phyloP scores from a whole-genome alignment of 108 stramenopile genomes.

The Nitzschia putrida region DNA sequence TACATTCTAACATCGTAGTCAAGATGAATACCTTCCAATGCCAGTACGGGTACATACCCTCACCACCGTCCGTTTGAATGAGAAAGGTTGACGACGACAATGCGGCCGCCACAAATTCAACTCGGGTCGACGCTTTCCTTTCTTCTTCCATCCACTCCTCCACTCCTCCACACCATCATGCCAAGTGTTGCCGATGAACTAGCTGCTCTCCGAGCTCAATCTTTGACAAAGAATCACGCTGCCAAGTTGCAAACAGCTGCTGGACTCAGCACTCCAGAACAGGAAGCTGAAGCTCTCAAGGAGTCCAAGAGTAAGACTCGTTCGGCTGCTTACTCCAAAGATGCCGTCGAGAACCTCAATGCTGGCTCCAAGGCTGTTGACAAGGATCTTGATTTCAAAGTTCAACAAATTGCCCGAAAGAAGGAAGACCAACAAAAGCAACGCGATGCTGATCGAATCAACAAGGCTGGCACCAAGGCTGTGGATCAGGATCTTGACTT shows the following conservation, averaged over 20 bases:
- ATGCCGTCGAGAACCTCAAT: conserved; percentile 28
- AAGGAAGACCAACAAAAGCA: conserved; percentile 16
- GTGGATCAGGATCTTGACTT: conserved; percentile 32
- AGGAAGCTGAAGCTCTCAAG: conserved; percentile 26
- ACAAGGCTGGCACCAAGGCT: conserved; percentile 29
- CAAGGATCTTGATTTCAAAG: conserved; percentile 14
- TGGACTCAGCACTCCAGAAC: conserved; percentile 44
- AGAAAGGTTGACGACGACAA: conserved; percentile 1
- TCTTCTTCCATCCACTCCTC: neutral
- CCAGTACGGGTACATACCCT: neutral
- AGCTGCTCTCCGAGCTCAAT: conserved; percentile 29
- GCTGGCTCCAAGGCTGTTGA: conserved; percentile 22
- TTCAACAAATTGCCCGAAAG: conserved; percentile 13
- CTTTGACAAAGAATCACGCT: conserved; percentile 32
- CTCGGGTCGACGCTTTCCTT: neutral
- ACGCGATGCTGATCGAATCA: conserved; percentile 4
- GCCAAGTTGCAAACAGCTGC: conserved; percentile 32
- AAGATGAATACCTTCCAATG: too few species aligned
- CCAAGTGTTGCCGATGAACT: conserved; percentile 43
- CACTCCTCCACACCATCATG: conserved; percentile 7
- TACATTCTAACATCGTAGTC: too few species aligned
- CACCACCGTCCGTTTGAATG: neutral
- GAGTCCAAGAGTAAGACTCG: conserved; percentile 10
- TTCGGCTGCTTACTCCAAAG: conserved; percentile 28
- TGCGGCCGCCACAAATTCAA: neutral